Percentiles rank a stretch among this genome's conserved stretches.
Evolutionary conservation across 768 basidiomycete genomes (phyloP).

Genomic region (Podaxis sp.): DNA sequence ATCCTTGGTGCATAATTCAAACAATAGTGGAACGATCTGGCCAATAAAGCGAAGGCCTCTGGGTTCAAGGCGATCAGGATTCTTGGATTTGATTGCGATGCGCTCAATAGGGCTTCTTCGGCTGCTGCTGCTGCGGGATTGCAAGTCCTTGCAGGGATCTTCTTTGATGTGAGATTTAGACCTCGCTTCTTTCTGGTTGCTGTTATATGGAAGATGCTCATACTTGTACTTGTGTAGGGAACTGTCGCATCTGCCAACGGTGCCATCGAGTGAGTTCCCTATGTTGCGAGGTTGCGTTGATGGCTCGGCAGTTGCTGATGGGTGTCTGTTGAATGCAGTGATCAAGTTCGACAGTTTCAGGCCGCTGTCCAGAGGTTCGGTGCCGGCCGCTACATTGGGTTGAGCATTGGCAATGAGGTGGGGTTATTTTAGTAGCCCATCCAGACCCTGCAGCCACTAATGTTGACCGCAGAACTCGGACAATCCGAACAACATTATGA

Average conservation of each 20-base stretch:
- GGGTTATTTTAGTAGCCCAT: background rate
- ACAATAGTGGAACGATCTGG: conserved; percentile 31
- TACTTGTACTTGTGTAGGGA: background rate
- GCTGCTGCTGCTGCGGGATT: conserved; percentile 19
- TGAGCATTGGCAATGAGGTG: conserved; percentile 36
- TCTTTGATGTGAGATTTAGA: conserved; percentile 19
- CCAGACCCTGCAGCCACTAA: background rate
- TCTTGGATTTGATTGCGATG: conserved; percentile 32
- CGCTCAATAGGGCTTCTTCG: conserved; percentile 29
- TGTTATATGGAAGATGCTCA: no score
- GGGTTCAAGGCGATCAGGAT: conserved; percentile 33
- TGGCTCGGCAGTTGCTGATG: background rate
- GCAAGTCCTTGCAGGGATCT: conserved; percentile 31
- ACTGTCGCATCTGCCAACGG: conserved; percentile 22
- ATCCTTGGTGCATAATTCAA: background rate
- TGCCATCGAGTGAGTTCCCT: conserved; percentile 24
- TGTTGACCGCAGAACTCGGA: conserved; percentile 23
- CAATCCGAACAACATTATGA: conserved; percentile 26
- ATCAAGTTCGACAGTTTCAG: conserved; percentile 31
- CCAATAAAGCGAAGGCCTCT: conserved; percentile 22
- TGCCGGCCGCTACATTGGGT: conserved; percentile 25
- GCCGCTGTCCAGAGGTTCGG: conserved; percentile 28
- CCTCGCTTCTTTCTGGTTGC: background rate
- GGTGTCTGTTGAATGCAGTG: conserved; percentile 17
- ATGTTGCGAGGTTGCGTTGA: background rate